These are phyloP conservation scores for Eutrema yunnanense DNA, from an alignment of 345 rosid species.

Conservation along the genomic window DNA sequence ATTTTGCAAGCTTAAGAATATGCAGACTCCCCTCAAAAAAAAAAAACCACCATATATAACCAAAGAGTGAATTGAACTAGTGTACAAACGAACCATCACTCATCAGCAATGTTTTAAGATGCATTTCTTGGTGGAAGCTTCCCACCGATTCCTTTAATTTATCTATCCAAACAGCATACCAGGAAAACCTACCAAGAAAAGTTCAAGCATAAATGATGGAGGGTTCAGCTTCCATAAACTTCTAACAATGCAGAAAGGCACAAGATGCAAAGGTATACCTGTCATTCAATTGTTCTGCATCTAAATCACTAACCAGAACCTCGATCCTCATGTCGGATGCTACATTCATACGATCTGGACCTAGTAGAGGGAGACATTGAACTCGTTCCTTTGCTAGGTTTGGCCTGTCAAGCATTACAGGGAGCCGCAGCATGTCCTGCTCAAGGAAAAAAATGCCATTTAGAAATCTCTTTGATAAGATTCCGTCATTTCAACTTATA, in stretches of 20 bases:
- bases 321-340: constrained; percentile 33
- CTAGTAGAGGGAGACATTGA: constrained; percentile 32
- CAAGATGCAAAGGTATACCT: constrained; percentile 38
- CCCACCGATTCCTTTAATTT: constrained; percentile 32
- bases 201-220: constrained; percentile 9
- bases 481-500: neutral
- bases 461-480: neutral
- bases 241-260: neutral
- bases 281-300: constrained; percentile 37
- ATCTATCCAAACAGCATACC: constrained; percentile 56
- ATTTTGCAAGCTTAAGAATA: constrained; percentile 12
- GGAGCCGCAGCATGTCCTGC: constrained; percentile 67
- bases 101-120: constrained; percentile 29
- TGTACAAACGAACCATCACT: constrained; percentile 38
- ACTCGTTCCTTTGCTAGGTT: constrained; percentile 40
- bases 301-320: constrained; percentile 34
- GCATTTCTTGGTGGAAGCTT: constrained; percentile 30
- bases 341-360: constrained; percentile 32
- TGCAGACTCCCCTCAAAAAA: neutral
- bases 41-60: neutral
- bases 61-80: neutral
- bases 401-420: constrained; percentile 60
- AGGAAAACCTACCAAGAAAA: constrained; percentile 42
- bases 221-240: neutral
- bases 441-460: constrained; percentile 16